Conservation (phyloP, 2,329 filamentous ascomycete species). For the Purpureocillium takamizusanense region DNA sequence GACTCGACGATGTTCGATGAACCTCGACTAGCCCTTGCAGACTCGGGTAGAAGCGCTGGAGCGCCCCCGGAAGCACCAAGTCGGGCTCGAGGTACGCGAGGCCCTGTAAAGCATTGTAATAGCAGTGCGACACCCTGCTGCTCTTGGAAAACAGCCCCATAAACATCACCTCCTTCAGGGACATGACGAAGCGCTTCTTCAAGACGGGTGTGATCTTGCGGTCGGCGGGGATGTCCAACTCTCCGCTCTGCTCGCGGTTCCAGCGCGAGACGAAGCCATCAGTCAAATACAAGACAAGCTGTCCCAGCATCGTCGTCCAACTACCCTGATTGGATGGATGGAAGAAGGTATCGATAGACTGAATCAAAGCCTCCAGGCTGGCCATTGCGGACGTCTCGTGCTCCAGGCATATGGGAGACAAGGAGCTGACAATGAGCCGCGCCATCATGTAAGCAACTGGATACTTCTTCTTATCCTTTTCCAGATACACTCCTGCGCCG, state of each 20-base stretch:
- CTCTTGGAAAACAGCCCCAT: slow-evolving; percentile 99
- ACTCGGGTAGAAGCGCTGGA: slow-evolving; percentile 94
- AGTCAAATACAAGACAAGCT: slow-evolving; percentile 84
- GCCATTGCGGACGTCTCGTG: slow-evolving; percentile 72
- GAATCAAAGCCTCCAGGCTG: slow-evolving; percentile 81
- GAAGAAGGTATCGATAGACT: slow-evolving; percentile 97
- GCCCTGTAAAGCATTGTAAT: slow-evolving; percentile 80
- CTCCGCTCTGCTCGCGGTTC: slow-evolving; percentile 90
- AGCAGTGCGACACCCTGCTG: slow-evolving; percentile 82
- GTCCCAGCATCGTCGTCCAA: slow-evolving; percentile 85
- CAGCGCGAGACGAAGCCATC: slow-evolving; percentile 97
- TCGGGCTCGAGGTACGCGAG: slow-evolving; percentile 86
- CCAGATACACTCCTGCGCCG: slow-evolving; percentile 76
- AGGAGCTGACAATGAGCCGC: slow-evolving; percentile 83
- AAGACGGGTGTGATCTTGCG: slow-evolving; percentile 72
- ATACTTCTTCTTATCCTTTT: slow-evolving; percentile 89
- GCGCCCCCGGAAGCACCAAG: slow-evolving; percentile 81
- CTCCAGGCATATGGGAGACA: slow-evolving; percentile 76
- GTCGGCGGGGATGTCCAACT: slow-evolving; percentile 76
- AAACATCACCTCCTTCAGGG: slow-evolving; percentile 85
- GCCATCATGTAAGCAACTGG: slow-evolving; percentile 88
- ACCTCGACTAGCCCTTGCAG: slow-evolving; percentile 96
- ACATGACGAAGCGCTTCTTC: slow-evolving; percentile 81
- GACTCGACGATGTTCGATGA: slow-evolving; percentile 87
- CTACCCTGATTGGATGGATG: slow-evolving; percentile 90